Evolutionary conservation across 257 asterid species (phyloP).

Genomic region (Coffea eugenioides): DNA sequence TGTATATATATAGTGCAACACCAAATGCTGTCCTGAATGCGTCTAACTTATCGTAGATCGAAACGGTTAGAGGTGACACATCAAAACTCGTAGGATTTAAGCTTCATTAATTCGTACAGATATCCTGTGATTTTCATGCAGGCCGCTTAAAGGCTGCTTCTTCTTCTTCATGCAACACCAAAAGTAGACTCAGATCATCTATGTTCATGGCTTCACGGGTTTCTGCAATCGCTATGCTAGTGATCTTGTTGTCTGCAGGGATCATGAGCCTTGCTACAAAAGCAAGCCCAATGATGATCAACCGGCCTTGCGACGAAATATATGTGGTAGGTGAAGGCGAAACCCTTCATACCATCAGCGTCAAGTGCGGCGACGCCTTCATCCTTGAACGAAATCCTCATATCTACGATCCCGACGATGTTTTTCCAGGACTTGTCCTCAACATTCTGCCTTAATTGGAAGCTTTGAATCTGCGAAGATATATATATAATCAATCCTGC

Average conservation of each 20-base stretch:
- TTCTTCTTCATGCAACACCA: not conserved
- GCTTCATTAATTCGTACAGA: not conserved
- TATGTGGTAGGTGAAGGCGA: constrained; percentile 66
- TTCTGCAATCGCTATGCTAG: not conserved
- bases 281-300: not conserved
- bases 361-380: constrained; percentile 63
- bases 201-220: not conserved
- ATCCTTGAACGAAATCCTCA: constrained; percentile 77
- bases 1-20: not conserved
- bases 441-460: constrained; percentile 29
- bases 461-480: not conserved
- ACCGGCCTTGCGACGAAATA: constrained; percentile 52
- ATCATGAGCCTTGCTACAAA: not conserved
- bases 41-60: not conserved
- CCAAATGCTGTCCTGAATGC: not conserved
- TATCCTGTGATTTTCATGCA: too few species aligned
- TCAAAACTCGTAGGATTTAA: not conserved
- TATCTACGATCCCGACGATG: constrained; percentile 75
- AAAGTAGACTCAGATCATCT: not conserved
- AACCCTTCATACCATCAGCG: constrained; percentile 63
- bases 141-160: too few species aligned
- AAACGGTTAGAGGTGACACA: not conserved
- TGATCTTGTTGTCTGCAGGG: not conserved
- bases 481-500: not conserved
- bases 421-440: constrained; percentile 69